phyloP scores from a whole-genome alignment of 306 rosid species.

The Comarum palustre region DNA sequence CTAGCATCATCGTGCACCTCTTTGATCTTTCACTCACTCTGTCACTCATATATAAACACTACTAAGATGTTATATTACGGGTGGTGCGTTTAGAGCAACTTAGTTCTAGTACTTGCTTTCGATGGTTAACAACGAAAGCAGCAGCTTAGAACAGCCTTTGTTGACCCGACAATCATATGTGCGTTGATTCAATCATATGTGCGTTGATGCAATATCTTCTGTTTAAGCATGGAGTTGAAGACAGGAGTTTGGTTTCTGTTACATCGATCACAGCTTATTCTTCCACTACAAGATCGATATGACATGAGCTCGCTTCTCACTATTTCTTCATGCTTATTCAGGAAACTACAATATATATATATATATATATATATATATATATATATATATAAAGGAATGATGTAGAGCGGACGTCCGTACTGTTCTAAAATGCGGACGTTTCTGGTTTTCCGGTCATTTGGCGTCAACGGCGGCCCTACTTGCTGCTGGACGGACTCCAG shows the following conservation, averaged over 20 bases:
- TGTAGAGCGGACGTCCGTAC: too few relatives aligned
- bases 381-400: too few relatives aligned
- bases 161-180: slow-evolving; percentile 6
- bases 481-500: too few relatives aligned
- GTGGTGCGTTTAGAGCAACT: not conserved
- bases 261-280: slow-evolving; percentile 4
- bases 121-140: not conserved
- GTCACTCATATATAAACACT: too few relatives aligned
- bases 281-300: not conserved
- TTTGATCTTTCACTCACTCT: not conserved
- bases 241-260: not conserved
- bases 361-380: too few relatives aligned
- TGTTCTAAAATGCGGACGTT: too few relatives aligned
- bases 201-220: not conserved
- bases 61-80: not conserved
- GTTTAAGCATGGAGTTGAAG: not conserved
- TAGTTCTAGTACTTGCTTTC: not conserved
- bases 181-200: slow-evolving; percentile 3
- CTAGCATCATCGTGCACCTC: not conserved
- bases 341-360: not conserved
- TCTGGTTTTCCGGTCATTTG: too few relatives aligned
- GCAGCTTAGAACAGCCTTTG: slow-evolving; percentile 1
- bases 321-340: not conserved
- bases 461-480: too few relatives aligned
- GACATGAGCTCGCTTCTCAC: not conserved